Percentiles rank a stretch among this genome's conserved stretches.
Evolutionary conservation across 805 yeast genomes (phyloP).

Genomic region (Maudiozyma serrabonitensis): DNA sequence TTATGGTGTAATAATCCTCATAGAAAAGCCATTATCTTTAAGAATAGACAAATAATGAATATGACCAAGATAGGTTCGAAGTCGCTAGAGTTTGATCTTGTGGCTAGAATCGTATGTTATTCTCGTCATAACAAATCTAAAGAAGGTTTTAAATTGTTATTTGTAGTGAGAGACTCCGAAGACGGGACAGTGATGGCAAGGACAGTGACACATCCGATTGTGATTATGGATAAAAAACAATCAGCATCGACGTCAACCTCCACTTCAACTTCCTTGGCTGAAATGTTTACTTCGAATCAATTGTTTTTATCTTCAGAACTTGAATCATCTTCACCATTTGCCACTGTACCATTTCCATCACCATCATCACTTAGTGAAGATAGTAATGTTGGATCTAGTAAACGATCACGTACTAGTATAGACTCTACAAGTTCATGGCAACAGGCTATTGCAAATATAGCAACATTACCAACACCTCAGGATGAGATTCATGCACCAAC

Average conservation of each 20-base stretch:
- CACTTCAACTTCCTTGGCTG: background rate
- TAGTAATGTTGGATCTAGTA: slow-evolving; percentile 31
- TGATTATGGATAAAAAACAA: slow-evolving; percentile 84
- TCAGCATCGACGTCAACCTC: background rate
- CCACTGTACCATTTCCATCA: slow-evolving; percentile 32
- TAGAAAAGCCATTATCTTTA: slow-evolving; percentile 79
- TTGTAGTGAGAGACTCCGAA: slow-evolving; percentile 51
- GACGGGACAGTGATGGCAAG: slow-evolving; percentile 54
- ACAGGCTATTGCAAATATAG: background rate
- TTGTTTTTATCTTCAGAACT: background rate
- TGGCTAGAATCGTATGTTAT: slow-evolving; percentile 80
- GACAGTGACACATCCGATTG: slow-evolving; percentile 60
- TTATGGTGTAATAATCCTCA: slow-evolving; percentile 68
- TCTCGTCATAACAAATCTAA: slow-evolving; percentile 88
- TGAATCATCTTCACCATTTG: background rate
- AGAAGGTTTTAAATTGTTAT: slow-evolving; percentile 68
- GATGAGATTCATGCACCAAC: slow-evolving; percentile 32
- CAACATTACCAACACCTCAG: background rate
- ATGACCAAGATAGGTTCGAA: background rate
- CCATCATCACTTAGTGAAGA: slow-evolving; percentile 57
- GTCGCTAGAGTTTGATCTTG: slow-evolving; percentile 32
- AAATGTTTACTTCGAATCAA: slow-evolving; percentile 3
- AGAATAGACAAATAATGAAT: slow-evolving; percentile 73
- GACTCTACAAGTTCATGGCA: slow-evolving; percentile 1
- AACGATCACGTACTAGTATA: background rate